Evolutionary conservation across 257 asterid genomes (phyloP).

Genomic region (Knoxia roxburghii): DNA sequence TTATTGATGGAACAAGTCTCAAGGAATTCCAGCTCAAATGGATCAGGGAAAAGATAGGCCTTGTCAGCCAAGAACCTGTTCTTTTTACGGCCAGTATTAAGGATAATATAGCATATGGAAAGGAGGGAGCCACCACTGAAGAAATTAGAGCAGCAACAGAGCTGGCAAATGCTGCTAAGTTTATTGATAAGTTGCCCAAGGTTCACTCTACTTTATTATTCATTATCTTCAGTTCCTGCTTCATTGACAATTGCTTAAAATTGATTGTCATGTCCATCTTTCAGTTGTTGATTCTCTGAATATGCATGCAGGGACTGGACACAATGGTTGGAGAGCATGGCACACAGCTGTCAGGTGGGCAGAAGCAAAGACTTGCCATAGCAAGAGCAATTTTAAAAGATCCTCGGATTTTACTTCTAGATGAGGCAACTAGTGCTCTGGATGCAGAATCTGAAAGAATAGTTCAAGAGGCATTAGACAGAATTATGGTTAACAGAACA

Average conservation of each 20-base stretch:
- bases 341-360: slow-evolving; percentile 91
- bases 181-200: slow-evolving; percentile 74
- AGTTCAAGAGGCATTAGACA: slow-evolving; percentile 81
- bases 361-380: slow-evolving; percentile 81
- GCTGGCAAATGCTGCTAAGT: slow-evolving; percentile 75
- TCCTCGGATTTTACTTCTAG: slow-evolving; percentile 71
- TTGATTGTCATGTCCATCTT: background rate
- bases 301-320: slow-evolving; percentile 53
- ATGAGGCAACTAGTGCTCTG: slow-evolving; percentile 86
- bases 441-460: slow-evolving; percentile 88
- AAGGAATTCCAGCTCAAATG: slow-evolving; percentile 76
- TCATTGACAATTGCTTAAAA: background rate
- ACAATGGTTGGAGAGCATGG: slow-evolving; percentile 87
- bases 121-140: slow-evolving; percentile 58
- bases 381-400: slow-evolving; percentile 79
- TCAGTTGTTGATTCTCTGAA: background rate
- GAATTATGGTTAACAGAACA: slow-evolving; percentile 77
- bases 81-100: slow-evolving; percentile 63
- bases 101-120: slow-evolving; percentile 79
- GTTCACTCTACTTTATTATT: slow-evolving; percentile 18
- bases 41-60: slow-evolving; percentile 77
- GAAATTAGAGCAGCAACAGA: slow-evolving; percentile 59
- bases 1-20: slow-evolving; percentile 61
- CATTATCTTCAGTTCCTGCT: background rate
- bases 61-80: slow-evolving; percentile 87